A percentile compares a stretch with the other conserved stretches of the same genome.
phyloP scores from a whole-genome alignment of 2,329 filamentous ascomycete species.

The Venturia effusa region DNA sequence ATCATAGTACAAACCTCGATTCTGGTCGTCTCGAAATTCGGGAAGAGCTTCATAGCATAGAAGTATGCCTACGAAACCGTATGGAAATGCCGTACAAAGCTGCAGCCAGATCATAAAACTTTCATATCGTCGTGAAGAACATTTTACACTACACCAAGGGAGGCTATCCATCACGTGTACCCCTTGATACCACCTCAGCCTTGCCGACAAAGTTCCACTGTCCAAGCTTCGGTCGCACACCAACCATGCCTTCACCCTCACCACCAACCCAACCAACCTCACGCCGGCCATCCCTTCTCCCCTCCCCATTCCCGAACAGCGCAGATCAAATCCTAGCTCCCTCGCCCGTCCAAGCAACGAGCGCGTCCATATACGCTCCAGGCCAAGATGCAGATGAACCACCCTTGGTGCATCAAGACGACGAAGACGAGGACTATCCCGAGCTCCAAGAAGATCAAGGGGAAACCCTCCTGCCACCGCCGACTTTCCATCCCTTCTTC shows the following conservation, averaged over 20 bases:
- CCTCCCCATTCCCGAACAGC: slow-evolving; percentile 1
- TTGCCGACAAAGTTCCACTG: neutral
- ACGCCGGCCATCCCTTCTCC: neutral
- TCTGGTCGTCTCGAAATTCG: no score
- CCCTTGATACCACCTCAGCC: neutral
- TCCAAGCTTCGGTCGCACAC: slow-evolving; percentile 1
- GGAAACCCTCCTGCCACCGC: slow-evolving; percentile 27
- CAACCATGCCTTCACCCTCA: slow-evolving; percentile 5
- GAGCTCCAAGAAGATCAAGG: slow-evolving; percentile 24
- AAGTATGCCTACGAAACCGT: neutral
- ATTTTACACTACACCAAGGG: neutral
- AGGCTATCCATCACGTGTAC: neutral
- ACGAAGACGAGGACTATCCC: slow-evolving; percentile 18
- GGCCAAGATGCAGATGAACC: slow-evolving; percentile 17
- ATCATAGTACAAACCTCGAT: no score
- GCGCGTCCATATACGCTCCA: slow-evolving; percentile 10
- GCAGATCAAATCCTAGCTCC: slow-evolving; percentile 4
- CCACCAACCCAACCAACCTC: neutral
- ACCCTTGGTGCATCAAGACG: slow-evolving; percentile 4
- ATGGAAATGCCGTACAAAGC: neutral
- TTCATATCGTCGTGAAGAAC: neutral
- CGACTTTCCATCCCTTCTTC: slow-evolving; percentile 70
- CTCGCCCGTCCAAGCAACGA: slow-evolving; percentile 10
- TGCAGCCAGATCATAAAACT: neutral
- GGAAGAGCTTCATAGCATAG: neutral